Evolutionary conservation across 2,329 filamentous ascomycete genomes (phyloP).

Genomic region (Ascochyta rabiei): DNA sequence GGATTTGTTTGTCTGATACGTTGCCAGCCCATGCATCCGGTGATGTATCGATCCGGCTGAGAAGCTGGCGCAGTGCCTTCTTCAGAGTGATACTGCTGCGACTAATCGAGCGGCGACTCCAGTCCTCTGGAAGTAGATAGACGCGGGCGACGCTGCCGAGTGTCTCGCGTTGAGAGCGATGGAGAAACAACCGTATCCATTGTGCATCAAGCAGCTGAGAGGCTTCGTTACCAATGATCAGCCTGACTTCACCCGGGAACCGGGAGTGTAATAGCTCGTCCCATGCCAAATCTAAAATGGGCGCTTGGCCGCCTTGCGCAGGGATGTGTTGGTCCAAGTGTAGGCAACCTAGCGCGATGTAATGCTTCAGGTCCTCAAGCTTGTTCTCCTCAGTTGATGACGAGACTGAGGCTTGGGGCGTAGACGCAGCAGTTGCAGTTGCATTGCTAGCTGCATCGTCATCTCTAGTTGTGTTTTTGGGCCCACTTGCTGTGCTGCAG

Average conservation of each 20-base stretch:
- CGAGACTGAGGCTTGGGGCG: slow-evolving; percentile 18
- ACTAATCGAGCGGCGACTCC: slow-evolving; percentile 60
- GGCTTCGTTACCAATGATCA: slow-evolving; percentile 32
- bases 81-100: slow-evolving; percentile 55
- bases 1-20: slow-evolving; percentile 21
- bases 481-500: not conserved
- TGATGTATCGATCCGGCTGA: slow-evolving; percentile 64
- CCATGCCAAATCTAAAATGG: slow-evolving; percentile 25
- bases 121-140: slow-evolving; percentile 71
- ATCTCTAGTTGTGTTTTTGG: not conserved
- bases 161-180: not conserved
- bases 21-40: slow-evolving; percentile 61
- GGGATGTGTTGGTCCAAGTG: slow-evolving; percentile 18
- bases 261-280: slow-evolving; percentile 27
- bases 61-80: slow-evolving; percentile 55
- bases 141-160: slow-evolving; percentile 54
- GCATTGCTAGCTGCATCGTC: not conserved
- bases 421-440: slow-evolving; percentile 12
- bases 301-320: not conserved
- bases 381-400: slow-evolving; percentile 9
- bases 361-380: slow-evolving; percentile 31
- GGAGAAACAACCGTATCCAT: slow-evolving; percentile 44
- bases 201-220: slow-evolving; percentile 38
- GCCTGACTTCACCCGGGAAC: slow-evolving; percentile 29
- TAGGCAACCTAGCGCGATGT: slow-evolving; percentile 46